Evolutionary conservation across 768 basidiomycete genomes (phyloP).

Genomic region (Infundibulicybe gibba): DNA sequence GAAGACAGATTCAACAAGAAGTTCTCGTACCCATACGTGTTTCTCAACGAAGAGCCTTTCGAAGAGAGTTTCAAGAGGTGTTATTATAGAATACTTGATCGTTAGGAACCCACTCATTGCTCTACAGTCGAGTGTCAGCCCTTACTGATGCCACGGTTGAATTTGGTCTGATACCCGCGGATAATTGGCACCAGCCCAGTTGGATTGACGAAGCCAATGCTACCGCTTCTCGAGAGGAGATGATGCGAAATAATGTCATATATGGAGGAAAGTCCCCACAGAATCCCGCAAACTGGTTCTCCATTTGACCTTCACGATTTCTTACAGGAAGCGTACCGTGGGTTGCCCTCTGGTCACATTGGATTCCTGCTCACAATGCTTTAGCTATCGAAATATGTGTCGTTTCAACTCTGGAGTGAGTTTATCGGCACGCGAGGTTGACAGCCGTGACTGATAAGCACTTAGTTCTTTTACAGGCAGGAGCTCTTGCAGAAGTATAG

Average conservation of each 20-base stretch:
- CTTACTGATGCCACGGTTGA: slow-evolving; percentile 62
- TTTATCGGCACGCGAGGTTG: slow-evolving; percentile 4
- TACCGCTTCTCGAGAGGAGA: slow-evolving; percentile 54
- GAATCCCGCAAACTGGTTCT: neutral
- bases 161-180: slow-evolving; percentile 75
- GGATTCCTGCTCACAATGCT: neutral
- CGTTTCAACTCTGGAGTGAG: slow-evolving; percentile 90
- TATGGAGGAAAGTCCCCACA: slow-evolving; percentile 51
- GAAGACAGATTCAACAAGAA: slow-evolving; percentile 92
- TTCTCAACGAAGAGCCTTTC: slow-evolving; percentile 82
- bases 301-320: slow-evolving; percentile 3
- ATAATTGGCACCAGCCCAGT: slow-evolving; percentile 79
- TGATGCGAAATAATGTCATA: slow-evolving; percentile 65
- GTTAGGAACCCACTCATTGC: slow-evolving; percentile 4
- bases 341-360: slow-evolving; percentile 19
- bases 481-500: slow-evolving; percentile 74
- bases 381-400: slow-evolving; percentile 92
- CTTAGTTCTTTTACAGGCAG: slow-evolving; percentile 83
- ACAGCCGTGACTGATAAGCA: neutral
- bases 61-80: slow-evolving; percentile 68
- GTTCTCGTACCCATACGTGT: slow-evolving; percentile 81
- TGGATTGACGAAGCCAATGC: slow-evolving; percentile 80
- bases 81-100: neutral
- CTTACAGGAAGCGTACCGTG: slow-evolving; percentile 71
- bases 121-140: slow-evolving; percentile 43